Evolutionary conservation across 2,329 filamentous ascomycete genomes (phyloP), one percentile per base, ranked within the genome.

Genomic region (Dothideomycetes sp.): DNA sequence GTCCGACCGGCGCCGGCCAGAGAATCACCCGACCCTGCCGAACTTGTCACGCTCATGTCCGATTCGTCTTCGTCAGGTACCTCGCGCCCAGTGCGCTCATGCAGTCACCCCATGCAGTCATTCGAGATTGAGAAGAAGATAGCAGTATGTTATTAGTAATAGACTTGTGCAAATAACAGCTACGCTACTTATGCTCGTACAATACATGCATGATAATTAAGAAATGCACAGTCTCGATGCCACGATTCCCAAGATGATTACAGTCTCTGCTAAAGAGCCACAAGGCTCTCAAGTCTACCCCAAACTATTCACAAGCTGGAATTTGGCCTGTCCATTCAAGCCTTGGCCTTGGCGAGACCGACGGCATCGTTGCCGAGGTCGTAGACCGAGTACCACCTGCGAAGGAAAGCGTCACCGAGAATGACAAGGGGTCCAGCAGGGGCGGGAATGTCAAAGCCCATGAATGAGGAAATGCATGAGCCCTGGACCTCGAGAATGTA

Each of bases 401-500:
- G 79, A 58, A 80, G 64, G 73, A 80, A 80, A 48, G 75, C 84
- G 62, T 94, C 87, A 56, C 91, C 91, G 18, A 98, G 79, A 49
- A 98, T 98, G 46, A 86, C 88, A 49, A 98, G 77, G 51, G 91
- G 91, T 34, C 91, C 89, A 44, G 83, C 81, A 30, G 87, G 87
- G 57, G 80, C 83, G 42, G 87, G 82, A 60, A 75, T 68, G 51
- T 72, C 91, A 81, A 96, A 94, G 54, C 87, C 88, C 79, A 94
- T 93, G 70, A 98, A 94, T 52, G 86, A 84, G 47, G 87, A 95
- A 65, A 98, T 94, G 66, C 91, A 98, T 61, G 81, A 89, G 53
- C 89, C 91, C 59, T 88, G 84, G 32, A 95, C 78, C 66, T 98
- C 88, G 31, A 98, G 79, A 52, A 95, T 88, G 71, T 98, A 98